Percentiles rank a stretch among this genome's conserved stretches.
Conservation (phyloP, 2,329 filamentous ascomycete genomes). For the Corinectria fuckeliana region DNA sequence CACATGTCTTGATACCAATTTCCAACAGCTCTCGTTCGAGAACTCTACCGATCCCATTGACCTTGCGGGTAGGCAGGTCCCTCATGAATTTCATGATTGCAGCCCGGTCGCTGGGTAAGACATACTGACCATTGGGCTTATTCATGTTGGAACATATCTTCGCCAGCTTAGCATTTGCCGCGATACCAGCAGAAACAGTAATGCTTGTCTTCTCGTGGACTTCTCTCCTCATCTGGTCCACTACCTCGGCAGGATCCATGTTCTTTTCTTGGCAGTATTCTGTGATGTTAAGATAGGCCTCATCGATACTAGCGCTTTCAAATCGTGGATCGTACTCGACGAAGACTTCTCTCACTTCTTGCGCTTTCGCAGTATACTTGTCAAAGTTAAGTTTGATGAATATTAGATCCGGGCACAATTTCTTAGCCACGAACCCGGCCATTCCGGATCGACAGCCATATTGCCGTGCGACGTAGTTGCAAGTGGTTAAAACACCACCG, state of each 20-base stretch:
- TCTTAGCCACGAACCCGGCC: constrained; percentile 94
- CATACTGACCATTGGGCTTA: constrained; percentile 93
- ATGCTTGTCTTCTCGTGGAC: constrained; percentile 79
- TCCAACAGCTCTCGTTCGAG: constrained; percentile 90
- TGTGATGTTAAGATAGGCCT: constrained; percentile 96
- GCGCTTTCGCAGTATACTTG: constrained; percentile 90
- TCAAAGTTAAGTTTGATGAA: constrained; percentile 84
- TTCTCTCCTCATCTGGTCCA: constrained; percentile 78
- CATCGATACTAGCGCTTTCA: constrained; percentile 93
- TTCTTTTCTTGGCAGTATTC: constrained; percentile 76
- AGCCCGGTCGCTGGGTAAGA: constrained; percentile 72
- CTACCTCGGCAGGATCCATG: constrained; percentile 73
- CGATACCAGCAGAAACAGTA: constrained; percentile 93
- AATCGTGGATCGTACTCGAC: constrained; percentile 89
- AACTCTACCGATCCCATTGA: constrained; percentile 94
- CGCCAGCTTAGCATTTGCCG: constrained; percentile 88
- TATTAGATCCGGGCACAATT: constrained; percentile 86
- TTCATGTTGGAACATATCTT: constrained; percentile 97
- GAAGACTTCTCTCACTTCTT: constrained; percentile 83
- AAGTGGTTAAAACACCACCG: constrained; percentile 67
- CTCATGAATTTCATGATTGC: constrained; percentile 87
- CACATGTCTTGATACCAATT: constrained; percentile 86
- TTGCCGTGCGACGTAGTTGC: constrained; percentile 88
- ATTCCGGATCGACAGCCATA: constrained; percentile 94
- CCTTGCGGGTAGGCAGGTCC: constrained; percentile 82